A percentile compares a stretch with the other conserved stretches of the same genome.
These are phyloP conservation scores for Emergomyces pasteurianus DNA, from an alignment of 2,329 filamentous ascomycete genomes.

Conservation along the genomic window DNA sequence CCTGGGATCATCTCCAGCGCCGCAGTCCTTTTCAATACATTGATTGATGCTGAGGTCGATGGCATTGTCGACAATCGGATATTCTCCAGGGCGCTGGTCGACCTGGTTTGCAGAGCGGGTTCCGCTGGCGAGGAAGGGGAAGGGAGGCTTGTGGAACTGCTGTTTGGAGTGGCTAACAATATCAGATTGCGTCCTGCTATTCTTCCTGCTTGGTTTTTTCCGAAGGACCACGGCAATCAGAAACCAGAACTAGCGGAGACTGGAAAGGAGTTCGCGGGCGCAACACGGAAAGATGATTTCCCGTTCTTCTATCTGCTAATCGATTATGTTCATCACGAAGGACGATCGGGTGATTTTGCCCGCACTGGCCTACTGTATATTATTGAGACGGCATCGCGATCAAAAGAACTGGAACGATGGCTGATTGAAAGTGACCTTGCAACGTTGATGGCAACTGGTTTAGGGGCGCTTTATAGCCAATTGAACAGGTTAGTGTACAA, in stretches of 20 bases:
- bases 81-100: constrained; percentile 80
- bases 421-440: constrained; percentile 94
- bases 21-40: constrained; percentile 74
- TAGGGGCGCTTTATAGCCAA: constrained; percentile 67
- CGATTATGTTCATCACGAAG: constrained; percentile 93
- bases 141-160: constrained; percentile 76
- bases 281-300: constrained; percentile 83
- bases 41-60: constrained; percentile 94
- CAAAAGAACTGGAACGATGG: constrained; percentile 78
- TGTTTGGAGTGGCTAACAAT: constrained; percentile 95
- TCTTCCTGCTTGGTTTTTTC: constrained; percentile 81
- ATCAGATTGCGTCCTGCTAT: constrained; percentile 82
- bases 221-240: constrained; percentile 33
- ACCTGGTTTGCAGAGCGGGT: constrained; percentile 63
- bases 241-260: constrained; percentile 29
- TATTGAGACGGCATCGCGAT: constrained; percentile 82
- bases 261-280: constrained; percentile 62
- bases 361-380: constrained; percentile 89
- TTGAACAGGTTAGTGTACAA: constrained; percentile 39
- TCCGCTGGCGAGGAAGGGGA: constrained; percentile 68
- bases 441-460: constrained; percentile 89
- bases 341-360: constrained; percentile 89
- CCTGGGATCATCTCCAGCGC: constrained; percentile 76
- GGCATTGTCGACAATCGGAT: constrained; percentile 77
- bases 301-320: constrained; percentile 91